Percentiles rank a stretch among this genome's conserved stretches.
These are phyloP conservation scores for Arthrobotrys sphaeroides DNA, from an alignment of 2,329 filamentous ascomycete genomes.

Conservation along the genomic window DNA sequence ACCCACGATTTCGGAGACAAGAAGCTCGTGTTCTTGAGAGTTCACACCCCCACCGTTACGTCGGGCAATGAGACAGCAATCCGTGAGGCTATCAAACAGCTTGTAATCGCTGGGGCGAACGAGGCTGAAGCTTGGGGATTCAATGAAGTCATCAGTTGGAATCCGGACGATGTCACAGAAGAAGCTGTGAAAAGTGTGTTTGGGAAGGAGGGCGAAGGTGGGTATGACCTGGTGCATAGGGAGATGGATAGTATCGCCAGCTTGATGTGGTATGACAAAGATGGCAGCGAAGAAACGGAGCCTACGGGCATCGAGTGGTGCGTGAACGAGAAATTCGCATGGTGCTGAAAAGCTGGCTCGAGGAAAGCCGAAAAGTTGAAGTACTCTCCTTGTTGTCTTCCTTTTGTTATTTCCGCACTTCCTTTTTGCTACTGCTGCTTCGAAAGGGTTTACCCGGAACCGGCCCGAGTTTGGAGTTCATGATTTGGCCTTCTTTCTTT, in stretches of 20 bases:
- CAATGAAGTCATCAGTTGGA: conserved; percentile 50
- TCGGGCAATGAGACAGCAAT: conserved; percentile 21
- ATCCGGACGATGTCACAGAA: conserved; percentile 33
- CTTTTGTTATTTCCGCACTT: neutral
- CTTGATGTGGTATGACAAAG: conserved; percentile 51
- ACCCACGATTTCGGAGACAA: conserved; percentile 44
- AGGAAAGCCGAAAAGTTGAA: neutral
- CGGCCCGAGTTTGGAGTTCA: conserved; percentile 12
- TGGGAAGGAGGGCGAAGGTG: conserved; percentile 27
- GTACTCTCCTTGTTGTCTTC: neutral
- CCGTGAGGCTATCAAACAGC: conserved; percentile 17
- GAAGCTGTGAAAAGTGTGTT: conserved; percentile 34
- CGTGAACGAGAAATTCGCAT: conserved; percentile 50
- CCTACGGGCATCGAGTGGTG: conserved; percentile 45
- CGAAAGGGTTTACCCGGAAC: conserved; percentile 1
- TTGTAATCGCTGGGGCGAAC: conserved; percentile 33
- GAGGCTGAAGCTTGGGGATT: conserved; percentile 42
- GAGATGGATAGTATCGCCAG: conserved; percentile 54
- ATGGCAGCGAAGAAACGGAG: conserved; percentile 40
- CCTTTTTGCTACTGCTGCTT: neutral
- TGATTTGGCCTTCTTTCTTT: conserved; percentile 15
- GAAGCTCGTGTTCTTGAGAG: conserved; percentile 43
- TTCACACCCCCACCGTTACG: conserved; percentile 32
- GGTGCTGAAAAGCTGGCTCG: conserved; percentile 32
- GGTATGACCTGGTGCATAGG: conserved; percentile 46